Base-by-base conservation (phyloP, 768 basidiomycete species). In the Boletus pseudo-olivaceus region DNA sequence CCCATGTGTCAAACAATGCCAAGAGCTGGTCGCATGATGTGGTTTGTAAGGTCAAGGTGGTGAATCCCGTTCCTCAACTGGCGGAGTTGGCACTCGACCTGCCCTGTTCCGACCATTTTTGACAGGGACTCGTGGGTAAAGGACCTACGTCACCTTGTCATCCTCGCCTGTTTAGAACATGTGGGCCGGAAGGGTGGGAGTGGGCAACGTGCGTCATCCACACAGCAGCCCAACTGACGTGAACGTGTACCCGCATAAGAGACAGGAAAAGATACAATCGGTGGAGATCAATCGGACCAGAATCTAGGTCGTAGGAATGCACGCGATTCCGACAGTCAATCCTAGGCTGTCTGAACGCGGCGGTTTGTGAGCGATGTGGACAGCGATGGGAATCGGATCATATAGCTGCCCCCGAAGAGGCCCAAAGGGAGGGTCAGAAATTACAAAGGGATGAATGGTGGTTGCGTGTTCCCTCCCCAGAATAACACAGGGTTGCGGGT, bases 111-210 rank as follows among this genome's bases (percentile, higher is more conserved):
- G 35, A 34, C 39, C 27, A 32, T 41, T 44, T 12, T 14, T 37
- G 41, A 48, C 51, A 45, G 15, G 4, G 30, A 27, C 26, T 51
- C 45, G 47, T 56, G 57, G 49, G 54, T 30, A 35, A 23, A 51
- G 65, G 65, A 68, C 65, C 65, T 44, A 63, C 1, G 61, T 51
- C 66, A 67, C 66, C 64, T 51, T 12, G 40, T 51, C 49, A 66
- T 63, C 23, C n/a, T 44, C 29, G 29, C 51, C 43, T 23, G 38
- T 50, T 51, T 59, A 47, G 53, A 56, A 48, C 30, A 35, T 23
- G 44, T 32, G 47, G 11, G 23, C 47, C 42, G 27, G 20, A 26
- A 20, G 44, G 50, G 39, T 30, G 11, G 49, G 27, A 4, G 58
- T 49, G 32, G 19, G 37, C 15, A 38, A 39, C 14, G 6, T 29